Evolutionary conservation across 805 yeast genomes (phyloP).

Genomic region (Torulaspora indica): DNA sequence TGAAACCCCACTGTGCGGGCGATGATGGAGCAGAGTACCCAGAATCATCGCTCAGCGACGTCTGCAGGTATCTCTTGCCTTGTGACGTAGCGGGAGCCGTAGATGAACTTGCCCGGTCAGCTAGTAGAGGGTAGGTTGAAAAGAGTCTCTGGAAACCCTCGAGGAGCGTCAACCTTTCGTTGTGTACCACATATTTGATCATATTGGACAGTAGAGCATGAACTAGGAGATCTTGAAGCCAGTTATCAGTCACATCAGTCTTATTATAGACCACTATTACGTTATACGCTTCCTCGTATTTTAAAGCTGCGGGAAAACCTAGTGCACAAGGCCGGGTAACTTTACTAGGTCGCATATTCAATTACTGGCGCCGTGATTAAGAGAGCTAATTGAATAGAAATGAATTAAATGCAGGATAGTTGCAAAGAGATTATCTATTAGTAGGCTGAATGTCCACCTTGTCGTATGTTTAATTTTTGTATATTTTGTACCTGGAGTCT

Average conservation of each 20-base stretch:
- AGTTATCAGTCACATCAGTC: too few species aligned
- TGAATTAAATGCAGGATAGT: too few species aligned
- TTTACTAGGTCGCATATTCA: too few species aligned
- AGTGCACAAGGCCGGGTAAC: slow-evolving; percentile 1
- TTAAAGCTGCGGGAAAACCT: slow-evolving; percentile 1
- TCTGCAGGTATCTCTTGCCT: slow-evolving; percentile 15
- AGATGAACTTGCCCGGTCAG: slow-evolving; percentile 6
- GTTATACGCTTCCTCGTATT: too few species aligned
- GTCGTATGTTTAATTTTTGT: too few species aligned
- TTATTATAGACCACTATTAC: too few species aligned
- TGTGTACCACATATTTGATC: slow-evolving; percentile 14
- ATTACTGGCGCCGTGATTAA: background rate
- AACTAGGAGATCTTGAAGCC: background rate
- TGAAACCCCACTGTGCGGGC: slow-evolving; percentile 11
- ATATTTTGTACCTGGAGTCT: background rate
- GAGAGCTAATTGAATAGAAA: too few species aligned
- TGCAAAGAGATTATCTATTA: too few species aligned
- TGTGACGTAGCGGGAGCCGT: slow-evolving; percentile 8
- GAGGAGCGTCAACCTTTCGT: slow-evolving; percentile 9
- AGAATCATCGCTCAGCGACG: slow-evolving; percentile 14
- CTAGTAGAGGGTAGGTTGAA: slow-evolving; percentile 6
- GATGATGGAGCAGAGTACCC: slow-evolving; percentile 4
- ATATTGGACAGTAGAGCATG: slow-evolving; percentile 1
- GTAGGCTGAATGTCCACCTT: too few species aligned
- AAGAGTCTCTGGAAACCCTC: slow-evolving; percentile 11